Base-by-base conservation (phyloP, 495 filamentous ascomycete species). In the Penicillium pulvis region DNA sequence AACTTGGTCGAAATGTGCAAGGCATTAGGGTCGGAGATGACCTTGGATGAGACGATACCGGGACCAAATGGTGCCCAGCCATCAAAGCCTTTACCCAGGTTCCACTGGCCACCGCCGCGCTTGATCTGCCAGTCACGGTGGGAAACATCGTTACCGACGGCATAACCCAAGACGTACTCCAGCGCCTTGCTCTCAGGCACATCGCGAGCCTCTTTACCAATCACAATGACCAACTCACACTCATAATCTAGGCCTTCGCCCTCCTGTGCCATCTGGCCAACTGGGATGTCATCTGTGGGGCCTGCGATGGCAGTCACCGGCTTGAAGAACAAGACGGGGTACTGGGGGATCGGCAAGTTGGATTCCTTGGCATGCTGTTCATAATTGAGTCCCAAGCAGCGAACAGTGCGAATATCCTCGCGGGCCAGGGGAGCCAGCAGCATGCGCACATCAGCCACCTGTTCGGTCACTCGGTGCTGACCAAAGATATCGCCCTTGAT, bases 11-110 rank as follows among this genome's bases (percentile, higher is more conserved):
- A 73, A 46, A 93, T 91, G 28, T 73, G 75, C 55, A 92, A 71
- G 17, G 71, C 76, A 70, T 91, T 88, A 0, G 90, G 90, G 66
- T 93, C 85, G 35, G 76, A 68, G 61, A 94, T 88, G 57, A 92
- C 43, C n/a, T 71, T 72, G 51, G 77, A 74, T 36, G 82, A 85
- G 20, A 92, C 89, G 62, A 94, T 91, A 0, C 88, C 90, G 14
- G 91, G 91, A 3, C 91, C 91, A 62, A 83, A 89, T 0, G 91
- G 91, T n/a, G 90, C 91, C 90, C 90, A 94, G 45, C 89, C 88
- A 74, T 96, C 91, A 64, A 92, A 94, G 3, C 90, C 87, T 70
- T 96, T 96, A 1, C 91, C 91, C 4, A 93, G 62, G 0, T 78
- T 79, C 91, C 91, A 95, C 72, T 94, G 91, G 0, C 90, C 86